Base-by-base conservation (phyloP, 2,329 filamentous ascomycete species). In the Aaosphaeria arxii region DNA sequence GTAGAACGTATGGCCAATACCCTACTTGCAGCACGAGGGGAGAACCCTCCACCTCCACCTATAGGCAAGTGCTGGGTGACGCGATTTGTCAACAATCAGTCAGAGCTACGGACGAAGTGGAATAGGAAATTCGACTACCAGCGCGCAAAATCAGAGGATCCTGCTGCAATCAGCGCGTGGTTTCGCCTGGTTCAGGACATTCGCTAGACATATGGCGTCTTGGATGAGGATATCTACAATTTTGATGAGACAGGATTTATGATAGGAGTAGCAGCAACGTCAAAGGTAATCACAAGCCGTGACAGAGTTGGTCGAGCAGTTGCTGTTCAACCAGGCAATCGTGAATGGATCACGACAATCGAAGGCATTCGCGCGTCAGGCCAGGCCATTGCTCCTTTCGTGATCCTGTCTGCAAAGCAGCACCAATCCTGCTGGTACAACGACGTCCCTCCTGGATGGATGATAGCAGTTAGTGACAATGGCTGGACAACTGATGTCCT, bases 401-500 rank as follows among this genome's bases (percentile, higher is more conserved):
- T 51, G 24, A 49, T 51, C 42, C 46, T 51, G 31, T 17, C 11
- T 5, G 29, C 39, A n/a, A 28, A 31, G 33, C 31, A 40, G n/a
- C 30, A 48, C 35, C 36, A 30, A n/a, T 42, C 32, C 33, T 31
- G 13, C n/a, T 42, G 13, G 41, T 36, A 45, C 31, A 44, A 44
- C 17, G 6, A 40, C 40, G 40, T 51, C 31, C 42, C 33, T 32
- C 17, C 11, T 29, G 24, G 36, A 24, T 47, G 24, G 45, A 11
- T 30, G 17, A 43, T 40, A 30, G 40, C 17, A 40, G 63, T 46
- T 63, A 45, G 57, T 46, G 47, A 30, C 60, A 68, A 71, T 44
- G 52, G 64, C 36, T 72, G 44, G 61, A 70, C 59, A 24, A 62
- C 51, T 47, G 60, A 71, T 58, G 35, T 64, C 47, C 59, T 62